A percentile compares a stretch with the other conserved stretches of the same genome.
These are phyloP conservation scores for Picea mariana DNA, from an alignment of 83 land plant species.

Conservation along the genomic window DNA sequence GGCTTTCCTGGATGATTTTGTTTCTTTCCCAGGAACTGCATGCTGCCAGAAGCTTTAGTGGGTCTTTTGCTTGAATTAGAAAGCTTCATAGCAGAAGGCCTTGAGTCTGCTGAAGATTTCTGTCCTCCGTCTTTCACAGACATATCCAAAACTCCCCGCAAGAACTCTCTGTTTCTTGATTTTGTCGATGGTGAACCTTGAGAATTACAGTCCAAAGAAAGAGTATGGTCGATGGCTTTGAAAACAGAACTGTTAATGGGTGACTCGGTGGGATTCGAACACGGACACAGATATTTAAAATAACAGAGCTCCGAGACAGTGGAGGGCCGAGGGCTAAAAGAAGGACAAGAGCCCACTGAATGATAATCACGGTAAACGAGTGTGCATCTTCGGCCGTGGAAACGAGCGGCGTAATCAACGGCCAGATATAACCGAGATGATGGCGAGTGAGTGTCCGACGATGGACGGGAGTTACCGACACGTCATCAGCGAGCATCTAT, in stretches of 20 bases:
- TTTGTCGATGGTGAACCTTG: background rate
- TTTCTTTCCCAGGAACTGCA: background rate
- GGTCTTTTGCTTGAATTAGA: background rate
- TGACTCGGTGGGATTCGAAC: background rate
- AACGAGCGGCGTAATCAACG: background rate
- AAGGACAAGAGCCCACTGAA: no score
- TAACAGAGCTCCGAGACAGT: background rate
- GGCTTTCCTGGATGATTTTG: background rate
- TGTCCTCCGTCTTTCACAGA: constrained; percentile 13
- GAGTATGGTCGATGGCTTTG: background rate
- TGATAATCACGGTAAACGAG: background rate
- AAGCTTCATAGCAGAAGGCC: background rate
- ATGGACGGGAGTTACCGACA: background rate
- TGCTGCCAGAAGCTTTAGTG: background rate
- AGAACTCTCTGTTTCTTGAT: no score
- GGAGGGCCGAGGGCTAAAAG: no score
- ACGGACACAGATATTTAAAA: background rate
- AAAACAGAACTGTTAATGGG: background rate
- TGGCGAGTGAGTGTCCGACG: background rate
- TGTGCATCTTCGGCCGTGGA: background rate
- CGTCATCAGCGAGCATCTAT: background rate
- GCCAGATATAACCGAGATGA: background rate
- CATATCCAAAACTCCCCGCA: background rate
- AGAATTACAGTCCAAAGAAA: background rate
- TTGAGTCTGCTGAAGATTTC: background rate